phyloP scores from a whole-genome alignment of 2,329 filamentous ascomycete genomes.

The Monosporascus sp. region DNA sequence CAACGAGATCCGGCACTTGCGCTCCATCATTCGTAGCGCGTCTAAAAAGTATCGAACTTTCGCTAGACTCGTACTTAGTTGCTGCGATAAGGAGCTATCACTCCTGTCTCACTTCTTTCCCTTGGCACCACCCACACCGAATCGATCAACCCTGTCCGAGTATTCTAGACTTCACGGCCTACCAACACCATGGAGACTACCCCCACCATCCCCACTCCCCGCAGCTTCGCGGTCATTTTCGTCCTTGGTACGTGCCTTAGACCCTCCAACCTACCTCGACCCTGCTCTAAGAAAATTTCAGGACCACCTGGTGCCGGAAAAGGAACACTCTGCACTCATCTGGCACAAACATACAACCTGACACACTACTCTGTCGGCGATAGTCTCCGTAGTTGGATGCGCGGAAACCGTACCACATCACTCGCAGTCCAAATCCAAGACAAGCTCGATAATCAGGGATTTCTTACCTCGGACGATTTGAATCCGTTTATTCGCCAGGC shows the following conservation, averaged over 20 bases:
- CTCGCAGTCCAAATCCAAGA: neutral
- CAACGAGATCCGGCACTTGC: no score
- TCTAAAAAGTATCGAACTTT: no score
- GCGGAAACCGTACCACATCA: neutral
- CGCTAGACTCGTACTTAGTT: neutral
- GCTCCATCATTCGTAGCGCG: no score
- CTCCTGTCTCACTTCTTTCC: neutral
- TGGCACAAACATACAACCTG: neutral
- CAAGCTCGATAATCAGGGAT: neutral
- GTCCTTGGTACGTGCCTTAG: neutral
- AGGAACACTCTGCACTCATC: neutral
- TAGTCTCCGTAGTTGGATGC: neutral
- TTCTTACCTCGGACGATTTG: neutral
- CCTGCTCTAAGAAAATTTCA: neutral
- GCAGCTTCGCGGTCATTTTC: neutral
- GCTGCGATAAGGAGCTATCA: neutral
- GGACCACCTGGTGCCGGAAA: neutral
- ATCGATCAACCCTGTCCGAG: neutral
- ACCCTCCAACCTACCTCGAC: neutral
- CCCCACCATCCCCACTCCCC: neutral
- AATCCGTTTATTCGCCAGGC: neutral
- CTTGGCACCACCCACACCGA: neutral
- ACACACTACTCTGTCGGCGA: neutral
- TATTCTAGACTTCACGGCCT: neutral
- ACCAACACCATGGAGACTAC: neutral